Percentiles rank a stretch among this genome's conserved stretches.
These are phyloP conservation scores for Lactuca sativa DNA, from an alignment of 129 eudicot species.

Conservation along the genomic window DNA sequence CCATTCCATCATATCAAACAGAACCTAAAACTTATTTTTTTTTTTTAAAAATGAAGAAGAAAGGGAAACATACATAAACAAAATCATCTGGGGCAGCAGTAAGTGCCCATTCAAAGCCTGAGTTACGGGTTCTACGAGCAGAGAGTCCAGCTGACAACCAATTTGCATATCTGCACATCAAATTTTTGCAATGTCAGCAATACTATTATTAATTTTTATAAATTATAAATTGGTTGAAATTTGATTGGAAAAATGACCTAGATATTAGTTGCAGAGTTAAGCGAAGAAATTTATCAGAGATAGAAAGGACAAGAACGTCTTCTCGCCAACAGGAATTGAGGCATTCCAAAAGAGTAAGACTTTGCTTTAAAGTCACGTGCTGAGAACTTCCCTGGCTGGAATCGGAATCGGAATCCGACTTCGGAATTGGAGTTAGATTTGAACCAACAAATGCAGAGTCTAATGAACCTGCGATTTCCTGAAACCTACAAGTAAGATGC, in stretches of 20 bases:
- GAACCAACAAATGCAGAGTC: constrained; percentile 72
- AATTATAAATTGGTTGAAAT: background rate
- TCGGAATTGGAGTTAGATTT: constrained; percentile 50
- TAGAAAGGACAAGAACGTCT: constrained; percentile 83
- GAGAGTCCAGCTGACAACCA: constrained; percentile 94
- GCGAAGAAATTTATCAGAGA: constrained; percentile 92
- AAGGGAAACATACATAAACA: constrained; percentile 55
- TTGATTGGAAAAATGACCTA: constrained; percentile 48
- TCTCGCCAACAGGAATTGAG: constrained; percentile 93
- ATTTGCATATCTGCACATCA: constrained; percentile 56
- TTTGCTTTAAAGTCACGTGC: constrained; percentile 59
- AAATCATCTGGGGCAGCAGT: constrained; percentile 77
- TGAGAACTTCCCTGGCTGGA: constrained; percentile 28
- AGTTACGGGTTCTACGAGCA: constrained; percentile 62
- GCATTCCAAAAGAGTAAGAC: constrained; percentile 80
- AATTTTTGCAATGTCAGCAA: constrained; percentile 10
- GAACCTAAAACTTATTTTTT: no score
- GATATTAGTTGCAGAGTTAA: constrained; percentile 86
- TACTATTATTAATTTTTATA: background rate
- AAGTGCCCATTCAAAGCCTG: constrained; percentile 76
- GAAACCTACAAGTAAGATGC: constrained; percentile 62
- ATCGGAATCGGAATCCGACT: constrained; percentile 39
- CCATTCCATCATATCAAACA: no score
- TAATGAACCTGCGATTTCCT: constrained; percentile 94
- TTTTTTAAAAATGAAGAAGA: no score